Percentiles rank a stretch among this genome's conserved stretches.
phyloP scores from a whole-genome alignment of 805 yeast genomes.

The Torulaspora delbrueckii region DNA sequence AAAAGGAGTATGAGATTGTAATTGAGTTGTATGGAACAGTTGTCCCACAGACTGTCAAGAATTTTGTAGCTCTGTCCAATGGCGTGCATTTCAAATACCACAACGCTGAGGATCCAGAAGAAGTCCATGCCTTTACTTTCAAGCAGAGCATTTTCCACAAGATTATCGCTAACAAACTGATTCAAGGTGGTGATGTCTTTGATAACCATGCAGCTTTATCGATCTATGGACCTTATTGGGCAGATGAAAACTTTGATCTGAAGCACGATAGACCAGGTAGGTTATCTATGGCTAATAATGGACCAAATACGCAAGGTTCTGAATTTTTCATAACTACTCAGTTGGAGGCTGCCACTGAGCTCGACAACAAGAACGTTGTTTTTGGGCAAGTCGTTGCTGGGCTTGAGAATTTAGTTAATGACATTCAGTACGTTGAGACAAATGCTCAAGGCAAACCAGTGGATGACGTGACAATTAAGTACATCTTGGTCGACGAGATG shows the following conservation, averaged over 20 bases:
- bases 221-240: conserved; percentile 66
- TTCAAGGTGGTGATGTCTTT: conserved; percentile 86
- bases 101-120: conserved; percentile 28
- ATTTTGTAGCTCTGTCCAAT: conserved; percentile 49
- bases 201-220: conserved; percentile 76
- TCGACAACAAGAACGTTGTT: conserved; percentile 65
- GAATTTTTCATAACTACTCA: conserved; percentile 67
- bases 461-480: conserved; percentile 40
- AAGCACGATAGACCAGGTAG: conserved; percentile 67
- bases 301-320: conserved; percentile 62
- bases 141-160: conserved; percentile 65
- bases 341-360: conserved; percentile 40
- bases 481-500: conserved; percentile 32
- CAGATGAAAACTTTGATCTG: conserved; percentile 70
- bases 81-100: conserved; percentile 37
- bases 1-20: conserved; percentile 35
- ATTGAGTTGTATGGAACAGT: conserved; percentile 63
- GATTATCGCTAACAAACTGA: conserved; percentile 66
- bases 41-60: conserved; percentile 58
- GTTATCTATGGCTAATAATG: conserved; percentile 68
- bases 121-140: conserved; percentile 40
- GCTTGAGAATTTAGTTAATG: conserved; percentile 49
- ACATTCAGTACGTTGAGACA: conserved; percentile 55
- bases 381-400: conserved; percentile 76
- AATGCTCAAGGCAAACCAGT: conserved; percentile 36